Conservation (phyloP, 345 rosid species). For the Corchorus olitorius region DNA sequence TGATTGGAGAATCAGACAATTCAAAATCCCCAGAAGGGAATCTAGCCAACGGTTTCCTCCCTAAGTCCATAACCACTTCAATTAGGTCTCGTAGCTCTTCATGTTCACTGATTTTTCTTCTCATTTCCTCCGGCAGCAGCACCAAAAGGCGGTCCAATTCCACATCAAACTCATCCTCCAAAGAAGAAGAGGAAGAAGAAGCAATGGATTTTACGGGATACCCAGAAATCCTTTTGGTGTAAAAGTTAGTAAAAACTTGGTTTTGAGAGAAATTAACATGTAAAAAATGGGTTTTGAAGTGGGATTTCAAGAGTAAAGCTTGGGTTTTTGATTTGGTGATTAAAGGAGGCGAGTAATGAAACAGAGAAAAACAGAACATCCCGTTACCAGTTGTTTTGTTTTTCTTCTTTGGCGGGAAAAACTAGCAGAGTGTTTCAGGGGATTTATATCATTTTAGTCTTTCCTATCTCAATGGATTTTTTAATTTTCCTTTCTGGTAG, state of each 20-base stretch:
- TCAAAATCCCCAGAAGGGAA: constrained; percentile 90
- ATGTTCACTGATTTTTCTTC: constrained; percentile 55
- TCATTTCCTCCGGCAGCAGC: constrained; percentile 69
- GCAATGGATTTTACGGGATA: constrained; percentile 13
- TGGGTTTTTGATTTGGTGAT: constrained; percentile 14
- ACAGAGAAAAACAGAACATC: constrained; percentile 36
- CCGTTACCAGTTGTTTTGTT: constrained; percentile 4
- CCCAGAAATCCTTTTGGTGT: constrained; percentile 20
- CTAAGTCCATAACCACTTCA: constrained; percentile 90
- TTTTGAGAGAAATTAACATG: constrained; percentile 23
- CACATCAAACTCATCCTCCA: constrained; percentile 44
- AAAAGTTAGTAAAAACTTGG: not conserved
- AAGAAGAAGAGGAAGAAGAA: constrained; percentile 13
- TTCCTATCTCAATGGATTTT: not conserved
- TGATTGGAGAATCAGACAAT: constrained; percentile 63
- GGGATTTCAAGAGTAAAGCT: not conserved
- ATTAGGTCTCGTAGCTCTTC: constrained; percentile 58
- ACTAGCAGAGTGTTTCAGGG: not conserved
- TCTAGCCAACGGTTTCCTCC: constrained; percentile 81
- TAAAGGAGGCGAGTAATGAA: constrained; percentile 22
- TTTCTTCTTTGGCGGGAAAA: constrained; percentile 22
- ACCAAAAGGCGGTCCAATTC: constrained; percentile 74
- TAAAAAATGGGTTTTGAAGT: constrained; percentile 11
- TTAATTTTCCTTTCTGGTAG: not conserved
- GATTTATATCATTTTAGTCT: not conserved